These are phyloP conservation scores for Venturiaceae sp. DNA, from an alignment of 2,329 filamentous ascomycete genomes.

Conservation along the genomic window DNA sequence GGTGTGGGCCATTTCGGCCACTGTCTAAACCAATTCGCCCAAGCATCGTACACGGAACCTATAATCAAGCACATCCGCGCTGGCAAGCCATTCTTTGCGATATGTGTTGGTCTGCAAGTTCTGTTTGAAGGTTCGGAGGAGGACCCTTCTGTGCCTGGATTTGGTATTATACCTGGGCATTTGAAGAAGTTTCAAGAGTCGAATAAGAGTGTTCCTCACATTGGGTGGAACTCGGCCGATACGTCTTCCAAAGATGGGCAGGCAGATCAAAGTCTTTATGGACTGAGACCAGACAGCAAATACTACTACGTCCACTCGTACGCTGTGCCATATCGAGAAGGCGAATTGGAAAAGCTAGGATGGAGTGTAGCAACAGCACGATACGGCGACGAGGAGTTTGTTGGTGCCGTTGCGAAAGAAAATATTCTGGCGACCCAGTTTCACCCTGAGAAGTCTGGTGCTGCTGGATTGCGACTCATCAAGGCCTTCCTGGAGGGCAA, in stretches of 20 bases:
- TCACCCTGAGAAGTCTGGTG: constrained; percentile 94
- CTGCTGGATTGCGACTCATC: constrained; percentile 74
- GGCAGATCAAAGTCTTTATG: constrained; percentile 55
- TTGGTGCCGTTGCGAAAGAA: constrained; percentile 76
- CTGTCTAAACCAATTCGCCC: constrained; percentile 75
- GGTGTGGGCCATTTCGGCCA: constrained; percentile 97
- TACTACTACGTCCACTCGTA: constrained; percentile 99
- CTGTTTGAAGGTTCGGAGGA: constrained; percentile 82
- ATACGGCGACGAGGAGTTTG: constrained; percentile 83
- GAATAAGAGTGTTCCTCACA: constrained; percentile 91
- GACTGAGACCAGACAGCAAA: constrained; percentile 70
- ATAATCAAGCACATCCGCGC: constrained; percentile 73
- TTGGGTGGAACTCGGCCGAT: constrained; percentile 93
- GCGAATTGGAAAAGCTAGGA: constrained; percentile 67
- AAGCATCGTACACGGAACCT: constrained; percentile 74
- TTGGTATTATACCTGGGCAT: constrained; percentile 62
- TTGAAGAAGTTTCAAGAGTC: constrained; percentile 68
- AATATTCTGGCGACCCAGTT: constrained; percentile 93
- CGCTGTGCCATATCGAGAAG: constrained; percentile 65
- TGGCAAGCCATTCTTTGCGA: constrained; percentile 97
- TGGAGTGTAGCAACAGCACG: constrained; percentile 88
- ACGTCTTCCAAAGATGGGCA: constrained; percentile 36
- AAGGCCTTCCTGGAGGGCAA: constrained; percentile 77
- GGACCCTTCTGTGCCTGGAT: constrained; percentile 58
- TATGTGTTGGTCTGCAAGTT: constrained; percentile 90